Base-by-base conservation (phyloP, 129 eudicot species). In the Kitagawia praeruptora region DNA sequence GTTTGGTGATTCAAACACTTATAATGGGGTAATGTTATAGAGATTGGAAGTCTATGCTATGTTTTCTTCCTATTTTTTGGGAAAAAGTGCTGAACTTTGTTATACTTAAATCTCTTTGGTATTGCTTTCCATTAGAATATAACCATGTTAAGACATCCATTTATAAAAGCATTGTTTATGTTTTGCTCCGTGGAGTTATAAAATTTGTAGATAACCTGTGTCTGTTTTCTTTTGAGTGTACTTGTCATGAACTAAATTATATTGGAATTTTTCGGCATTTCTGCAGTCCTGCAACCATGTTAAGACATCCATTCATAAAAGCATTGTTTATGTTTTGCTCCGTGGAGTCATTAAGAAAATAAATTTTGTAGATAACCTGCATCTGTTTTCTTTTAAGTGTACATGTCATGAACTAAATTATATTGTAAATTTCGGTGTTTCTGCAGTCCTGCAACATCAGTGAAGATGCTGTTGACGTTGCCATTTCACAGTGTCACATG, bases 381-480 rank as follows among this genome's bases (percentile, higher is more conserved):
- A 31, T 1, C 73, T 31, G 8, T 1, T 67, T 31, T 4, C 42
- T 15, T 67, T 67, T 67, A 8, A 15, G 73, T 67, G 8, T 31
- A 67, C 42, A 13, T 61, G 5, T 7, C 23, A 56, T n/a, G 69
- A 61, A 61, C 15, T 61, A 61, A 61, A n/a, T 21, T 61, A n/a
- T 61, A n/a, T 61, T 61, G 14, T 5, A 61, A 61, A 8, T 19
- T 28, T 0, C 3, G 69, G 21, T 4, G 11, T 53, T 38, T 64
- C 38, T 37, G 37, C 70, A 95, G 99, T 92, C 97, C 45, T 95
- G 99, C 90, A 95, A 84, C 83, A 86, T 95, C 48, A 87, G 86
- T 37, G 96, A 95, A 88, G 90, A 86, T 83, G 91, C 97, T 4
- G 89, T 92, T 80, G 94, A 92, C 89, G 83, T 88, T 21, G 96